These are phyloP conservation scores for Phytophthora tentaculata DNA, from an alignment of 352 stramenopile species.

Conservation along the genomic window DNA sequence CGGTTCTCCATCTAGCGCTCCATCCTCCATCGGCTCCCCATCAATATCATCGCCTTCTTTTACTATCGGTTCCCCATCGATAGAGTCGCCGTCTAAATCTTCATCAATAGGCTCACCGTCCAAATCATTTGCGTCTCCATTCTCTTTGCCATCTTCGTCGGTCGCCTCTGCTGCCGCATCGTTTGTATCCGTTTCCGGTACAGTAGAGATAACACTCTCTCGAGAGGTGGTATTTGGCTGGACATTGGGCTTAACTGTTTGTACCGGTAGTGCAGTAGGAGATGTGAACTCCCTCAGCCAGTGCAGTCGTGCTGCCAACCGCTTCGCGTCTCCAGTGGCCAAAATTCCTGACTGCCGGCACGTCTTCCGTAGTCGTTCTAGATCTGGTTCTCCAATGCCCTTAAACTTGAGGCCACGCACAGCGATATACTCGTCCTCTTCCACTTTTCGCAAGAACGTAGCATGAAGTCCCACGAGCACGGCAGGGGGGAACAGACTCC, in stretches of 20 bases:
- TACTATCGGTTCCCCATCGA: conserved; percentile 16
- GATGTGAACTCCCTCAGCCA: conserved; percentile 81
- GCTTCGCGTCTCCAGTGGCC: conserved; percentile 46
- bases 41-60: conserved; percentile 36
- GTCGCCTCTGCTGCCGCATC: not conserved
- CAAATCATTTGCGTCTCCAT: conserved; percentile 23
- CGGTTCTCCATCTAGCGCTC: conserved; percentile 53
- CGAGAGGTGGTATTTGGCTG: conserved; percentile 2
- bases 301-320: conserved; percentile 56
- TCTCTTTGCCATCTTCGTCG: conserved; percentile 3
- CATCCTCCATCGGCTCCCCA: conserved; percentile 48
- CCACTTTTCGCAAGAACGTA: conserved; percentile 78
- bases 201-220: conserved; percentile 1
- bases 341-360: conserved; percentile 73
- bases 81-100: conserved; percentile 57
- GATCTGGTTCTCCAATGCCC: conserved; percentile 35
- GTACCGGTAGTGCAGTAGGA: conserved; percentile 27
- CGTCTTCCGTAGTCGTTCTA: conserved; percentile 70
- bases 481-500: conserved; percentile 79
- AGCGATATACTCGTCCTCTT: conserved; percentile 57
- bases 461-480: conserved; percentile 83
- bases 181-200: not conserved
- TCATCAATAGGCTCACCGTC: conserved; percentile 45
- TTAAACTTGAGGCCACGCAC: conserved; percentile 17
- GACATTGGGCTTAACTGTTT: not conserved